These are phyloP conservation scores for Saururus chinensis DNA, from an alignment of 164 flowering plant species.

Conservation along the genomic window DNA sequence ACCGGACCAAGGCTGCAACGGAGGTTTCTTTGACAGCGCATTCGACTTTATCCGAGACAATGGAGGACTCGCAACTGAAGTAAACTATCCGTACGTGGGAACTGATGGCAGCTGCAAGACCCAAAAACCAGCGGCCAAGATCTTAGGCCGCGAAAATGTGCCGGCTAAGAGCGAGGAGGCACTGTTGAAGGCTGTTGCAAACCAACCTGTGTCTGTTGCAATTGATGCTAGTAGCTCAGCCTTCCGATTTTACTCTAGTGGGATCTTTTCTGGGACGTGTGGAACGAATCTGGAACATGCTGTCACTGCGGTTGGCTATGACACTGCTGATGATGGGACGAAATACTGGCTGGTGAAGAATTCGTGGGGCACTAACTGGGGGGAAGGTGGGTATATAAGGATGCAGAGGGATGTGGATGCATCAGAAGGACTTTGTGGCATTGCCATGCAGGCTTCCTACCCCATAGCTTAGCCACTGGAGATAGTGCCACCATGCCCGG, in stretches of 20 bases:
- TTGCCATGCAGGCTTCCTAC: conserved; percentile 5
- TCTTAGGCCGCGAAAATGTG: conserved; percentile 3
- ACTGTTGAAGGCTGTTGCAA: conserved; percentile 6
- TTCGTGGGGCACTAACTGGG: conserved; percentile 4
- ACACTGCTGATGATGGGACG: conserved; percentile 6
- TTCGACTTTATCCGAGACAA: conserved; percentile 73
- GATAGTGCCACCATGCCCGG: too few relatives aligned
- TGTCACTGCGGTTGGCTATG: conserved; percentile 24
- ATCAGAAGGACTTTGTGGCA: conserved; percentile 2
- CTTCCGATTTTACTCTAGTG: conserved; percentile 6
- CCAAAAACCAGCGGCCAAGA: neutral
- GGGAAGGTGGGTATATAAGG: conserved; percentile 3
- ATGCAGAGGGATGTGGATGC: neutral
- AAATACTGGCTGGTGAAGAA: conserved; percentile 6
- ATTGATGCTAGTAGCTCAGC: conserved; percentile 1
- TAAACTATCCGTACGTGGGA: conserved; percentile 69
- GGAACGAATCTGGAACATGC: conserved; percentile 10
- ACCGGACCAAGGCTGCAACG: conserved; percentile 68
- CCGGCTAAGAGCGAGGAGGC: conserved; percentile 6
- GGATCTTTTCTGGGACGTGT: conserved; percentile 1
- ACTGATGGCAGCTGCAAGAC: conserved; percentile 12
- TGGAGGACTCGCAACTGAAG: conserved; percentile 72
- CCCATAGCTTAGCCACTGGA: neutral
- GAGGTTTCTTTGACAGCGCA: conserved; percentile 85
- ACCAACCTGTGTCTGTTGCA: conserved; percentile 9